Evolutionary conservation across 208 protist genomes (phyloP), one percentile per base, ranked within the genome.

Genomic region (Leishmania braziliensis): DNA sequence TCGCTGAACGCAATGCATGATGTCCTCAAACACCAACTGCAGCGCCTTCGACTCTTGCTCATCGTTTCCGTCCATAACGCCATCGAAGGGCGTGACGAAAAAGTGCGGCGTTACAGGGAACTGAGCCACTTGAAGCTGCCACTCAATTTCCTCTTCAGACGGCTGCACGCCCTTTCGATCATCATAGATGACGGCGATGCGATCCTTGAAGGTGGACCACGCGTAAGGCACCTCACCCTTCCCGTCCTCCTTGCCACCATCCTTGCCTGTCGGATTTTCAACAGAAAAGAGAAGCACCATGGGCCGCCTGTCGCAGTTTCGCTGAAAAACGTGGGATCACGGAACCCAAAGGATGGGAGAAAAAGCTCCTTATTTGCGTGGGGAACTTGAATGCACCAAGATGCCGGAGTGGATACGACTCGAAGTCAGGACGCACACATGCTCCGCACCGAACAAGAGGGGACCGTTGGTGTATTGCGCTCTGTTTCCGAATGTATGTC

Each of bases 51-150:
- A 43, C 39, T 78, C 65, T 8, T 89, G 85, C 12, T 85, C 86
- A n/a, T 88, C 82, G 65, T 68, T 86, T 62, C 79, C 80, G 65
- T 91, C 85, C 3, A 93, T 73, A n/a, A 95, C 75, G 9, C 85
- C 88, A 77, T 95, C 90, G 73, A 89, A 95, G 0, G 89, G 90
- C 0, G 86, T 90, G n/a, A 92, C 87, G 79, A 97, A 93, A 60
- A 96, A 95, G 14, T 84, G 71, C 12, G 91, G 88, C 16, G 81
- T 46, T 16, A 84, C 74, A 23, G 80, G 81, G 36, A 77, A 86
- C 20, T 72, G 82, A 48, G 68, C 62, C 14, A 66, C 78, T 39
- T 75, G 72, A 39, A 86, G 74, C 73, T 79, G 71, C 36, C n/a
- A n/a, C 46, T 79, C 78, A 26, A 86, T 86, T 18, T 86, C 82